Conservation (phyloP, 2,329 filamentous ascomycete genomes). For the Xylariaceae sp. region DNA sequence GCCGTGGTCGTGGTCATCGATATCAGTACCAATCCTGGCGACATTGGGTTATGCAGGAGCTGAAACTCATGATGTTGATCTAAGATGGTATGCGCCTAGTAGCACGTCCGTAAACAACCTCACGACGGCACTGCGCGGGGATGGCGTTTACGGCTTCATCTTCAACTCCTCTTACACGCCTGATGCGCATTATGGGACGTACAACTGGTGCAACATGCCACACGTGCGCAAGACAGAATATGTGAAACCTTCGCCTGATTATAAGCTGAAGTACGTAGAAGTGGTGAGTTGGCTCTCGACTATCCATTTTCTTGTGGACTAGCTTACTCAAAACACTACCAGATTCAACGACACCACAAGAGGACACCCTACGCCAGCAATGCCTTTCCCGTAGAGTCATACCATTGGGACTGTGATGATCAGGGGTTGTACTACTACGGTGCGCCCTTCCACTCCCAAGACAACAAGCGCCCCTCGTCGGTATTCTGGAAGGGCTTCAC, state of each 20-base stretch:
- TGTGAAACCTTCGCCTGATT: conserved; percentile 58
- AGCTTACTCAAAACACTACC: background rate
- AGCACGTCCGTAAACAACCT: conserved; percentile 67
- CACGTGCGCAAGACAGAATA: conserved; percentile 77
- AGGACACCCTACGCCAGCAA: conserved; percentile 82
- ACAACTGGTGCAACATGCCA: conserved; percentile 90
- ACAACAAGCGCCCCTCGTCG: conserved; percentile 45
- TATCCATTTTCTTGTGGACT: background rate
- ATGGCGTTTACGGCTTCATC: conserved; percentile 75
- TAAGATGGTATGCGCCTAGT: conserved; percentile 65
- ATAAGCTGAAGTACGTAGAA: conserved; percentile 76
- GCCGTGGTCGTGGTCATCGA: background rate
- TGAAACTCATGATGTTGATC: conserved; percentile 41
- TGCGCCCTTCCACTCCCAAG: conserved; percentile 57
- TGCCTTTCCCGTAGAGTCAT: conserved; percentile 75
- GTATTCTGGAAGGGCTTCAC: conserved; percentile 72
- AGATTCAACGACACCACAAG: conserved; percentile 84
- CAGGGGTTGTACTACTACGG: conserved; percentile 74
- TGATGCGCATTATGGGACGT: conserved; percentile 63
- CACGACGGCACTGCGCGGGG: conserved; percentile 56
- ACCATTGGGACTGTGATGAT: conserved; percentile 76
- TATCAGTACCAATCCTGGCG: no score
- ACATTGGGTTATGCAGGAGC: background rate
- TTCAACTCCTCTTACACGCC: conserved; percentile 72
- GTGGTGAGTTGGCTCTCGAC: conserved; percentile 61